Base-by-base conservation (phyloP, 108 stramenopile genomes). In the Pelagomonas calceolata region DNA sequence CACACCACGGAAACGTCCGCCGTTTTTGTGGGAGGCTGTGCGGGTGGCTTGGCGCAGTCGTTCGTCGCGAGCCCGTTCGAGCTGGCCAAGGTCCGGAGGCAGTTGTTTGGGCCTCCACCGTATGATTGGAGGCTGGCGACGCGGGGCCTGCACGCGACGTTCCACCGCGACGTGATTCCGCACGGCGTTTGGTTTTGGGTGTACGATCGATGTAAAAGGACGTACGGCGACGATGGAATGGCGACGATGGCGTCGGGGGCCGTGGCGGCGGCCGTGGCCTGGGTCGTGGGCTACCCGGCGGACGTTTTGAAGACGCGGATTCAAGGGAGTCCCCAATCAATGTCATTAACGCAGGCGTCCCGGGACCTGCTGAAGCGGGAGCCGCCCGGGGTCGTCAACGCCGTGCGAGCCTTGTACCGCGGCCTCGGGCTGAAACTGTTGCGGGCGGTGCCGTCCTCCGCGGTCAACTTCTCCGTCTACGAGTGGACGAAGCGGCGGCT, bases 251-350 rank as follows among this genome's bases (percentile, higher is more conserved):
- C 15, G 32, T 79, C 84, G 16, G 91, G 91, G 16, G 88, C 89
- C 16, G 76, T 88, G 69, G 91, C 91, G 4, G 91, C 91, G 16
- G 80, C 87, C 4, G 79, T 78, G 18, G 91, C 91, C 30, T 92
- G 91, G 91, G 83, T 69, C 35, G 91, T 92, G 16, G 91, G 91
- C 71, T 92, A 92, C 70, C 91, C 91, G 0, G 80, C 82, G 67
- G 91, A 92, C 72, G 72, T 92, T 36, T 87, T 92, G 75, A 92
- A 92, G 69, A 92, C 91, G 35, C 78, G 87, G 17, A 89, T 91
- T 69, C 91, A 91, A 71, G 77, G 76, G 32, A 30, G 21, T 17
- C 21, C 51, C 21, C 18, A 17, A 26, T 26, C 51, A 3, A 17
- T 60, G 7, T 60, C 51, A 26, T 26, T 60, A 3, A 60, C 51